Conservation (phyloP, 129 eudicot genomes). For the Solidago caesia region DNA sequence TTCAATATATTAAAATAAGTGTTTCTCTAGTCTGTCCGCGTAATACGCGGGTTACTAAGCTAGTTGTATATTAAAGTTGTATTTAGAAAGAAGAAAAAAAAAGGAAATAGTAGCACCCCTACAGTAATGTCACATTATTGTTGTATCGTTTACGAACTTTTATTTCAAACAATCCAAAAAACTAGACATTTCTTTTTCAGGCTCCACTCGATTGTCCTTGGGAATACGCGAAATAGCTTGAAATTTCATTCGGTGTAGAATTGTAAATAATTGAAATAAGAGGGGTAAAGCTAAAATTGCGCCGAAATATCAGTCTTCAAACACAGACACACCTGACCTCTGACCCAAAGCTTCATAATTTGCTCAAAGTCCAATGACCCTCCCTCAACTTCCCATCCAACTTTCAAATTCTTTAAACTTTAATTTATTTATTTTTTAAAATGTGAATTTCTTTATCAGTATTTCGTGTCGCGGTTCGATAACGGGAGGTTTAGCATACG, state of each 20-base stretch:
- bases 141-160: neutral
- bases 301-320: conserved; percentile 34
- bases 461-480: too few species aligned
- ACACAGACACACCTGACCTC: conserved; percentile 9
- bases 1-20: too few species aligned
- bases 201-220: conserved; percentile 7
- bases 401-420: conserved; percentile 13
- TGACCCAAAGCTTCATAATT: neutral
- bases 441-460: neutral
- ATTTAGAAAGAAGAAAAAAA: too few species aligned
- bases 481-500: too few species aligned
- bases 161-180: conserved; percentile 8
- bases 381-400: neutral
- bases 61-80: too few species aligned
- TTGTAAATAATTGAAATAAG: conserved; percentile 14
- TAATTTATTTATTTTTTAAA: too few species aligned
- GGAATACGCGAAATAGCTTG: neutral
- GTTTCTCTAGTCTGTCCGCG: too few species aligned
- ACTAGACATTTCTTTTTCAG: neutral
- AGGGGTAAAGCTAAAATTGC: conserved; percentile 34
- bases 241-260: conserved; percentile 11
- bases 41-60: too few species aligned
- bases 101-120: too few species aligned
- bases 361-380: conserved; percentile 25
- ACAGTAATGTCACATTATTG: too few species aligned